These are phyloP conservation scores for Globisporangium orthogonon DNA, from an alignment of 352 stramenopile genomes.

Conservation along the genomic window DNA sequence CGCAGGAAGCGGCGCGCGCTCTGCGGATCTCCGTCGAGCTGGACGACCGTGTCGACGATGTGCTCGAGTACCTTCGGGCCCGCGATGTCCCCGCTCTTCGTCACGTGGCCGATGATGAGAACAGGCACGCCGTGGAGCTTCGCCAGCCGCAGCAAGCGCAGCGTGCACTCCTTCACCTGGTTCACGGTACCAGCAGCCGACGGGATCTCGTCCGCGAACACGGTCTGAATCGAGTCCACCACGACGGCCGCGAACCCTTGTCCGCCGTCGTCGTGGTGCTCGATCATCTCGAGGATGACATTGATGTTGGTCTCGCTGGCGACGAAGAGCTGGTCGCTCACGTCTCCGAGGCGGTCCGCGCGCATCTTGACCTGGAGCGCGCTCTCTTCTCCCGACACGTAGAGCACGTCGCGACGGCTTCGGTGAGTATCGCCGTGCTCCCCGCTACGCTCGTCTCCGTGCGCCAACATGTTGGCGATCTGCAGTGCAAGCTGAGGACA, in stretches of 20 bases:
- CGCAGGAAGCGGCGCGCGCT: conserved; percentile 86
- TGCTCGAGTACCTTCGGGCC: conserved; percentile 90
- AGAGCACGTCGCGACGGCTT: conserved; percentile 74
- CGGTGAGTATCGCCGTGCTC: not conserved
- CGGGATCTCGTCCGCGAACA: conserved; percentile 85
- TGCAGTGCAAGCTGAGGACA: conserved; percentile 84
- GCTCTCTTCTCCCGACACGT: conserved; percentile 96
- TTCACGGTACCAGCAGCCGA: conserved; percentile 84
- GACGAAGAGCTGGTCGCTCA: conserved; percentile 65
- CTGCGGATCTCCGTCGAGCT: conserved; percentile 90
- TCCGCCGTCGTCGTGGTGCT: conserved; percentile 7
- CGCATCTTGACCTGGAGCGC: conserved; percentile 93
- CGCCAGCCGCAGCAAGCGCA: conserved; percentile 90
- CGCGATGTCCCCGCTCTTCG: conserved; percentile 94
- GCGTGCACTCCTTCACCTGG: conserved; percentile 94
- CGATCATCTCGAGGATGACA: conserved; percentile 52
- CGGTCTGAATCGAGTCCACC: conserved; percentile 96
- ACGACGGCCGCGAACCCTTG: conserved; percentile 72
- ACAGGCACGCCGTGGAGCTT: conserved; percentile 91
- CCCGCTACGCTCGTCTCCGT: conserved; percentile 6
- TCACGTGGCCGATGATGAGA: conserved; percentile 95
- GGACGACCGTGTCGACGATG: conserved; percentile 94
- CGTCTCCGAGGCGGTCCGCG: conserved; percentile 77
- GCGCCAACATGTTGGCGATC: conserved; percentile 85
- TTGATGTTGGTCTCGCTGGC: conserved; percentile 85